These are phyloP conservation scores for Hypholoma fasciculare DNA, from an alignment of 768 basidiomycete species.

Conservation along the genomic window DNA sequence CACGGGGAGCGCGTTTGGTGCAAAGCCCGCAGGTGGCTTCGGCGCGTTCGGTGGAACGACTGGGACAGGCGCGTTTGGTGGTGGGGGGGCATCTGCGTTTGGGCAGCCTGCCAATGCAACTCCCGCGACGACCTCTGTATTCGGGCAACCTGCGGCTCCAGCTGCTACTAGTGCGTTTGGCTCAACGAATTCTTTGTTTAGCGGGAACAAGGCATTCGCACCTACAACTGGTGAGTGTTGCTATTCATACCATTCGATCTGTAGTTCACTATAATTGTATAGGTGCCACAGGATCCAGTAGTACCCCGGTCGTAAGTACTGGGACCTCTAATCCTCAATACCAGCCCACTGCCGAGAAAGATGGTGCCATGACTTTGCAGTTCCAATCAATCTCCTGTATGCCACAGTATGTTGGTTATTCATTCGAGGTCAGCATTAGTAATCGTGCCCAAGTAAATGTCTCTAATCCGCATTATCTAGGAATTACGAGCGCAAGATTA, in stretches of 20 bases:
- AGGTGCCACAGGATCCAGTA: constrained; percentile 10
- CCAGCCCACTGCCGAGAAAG: constrained; percentile 71
- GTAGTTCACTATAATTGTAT: neutral
- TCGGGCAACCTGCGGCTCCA: constrained; percentile 39
- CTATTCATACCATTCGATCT: neutral
- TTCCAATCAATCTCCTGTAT: constrained; percentile 85
- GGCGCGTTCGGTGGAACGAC: constrained; percentile 70
- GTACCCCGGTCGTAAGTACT: constrained; percentile 58
- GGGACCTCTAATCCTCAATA: constrained; percentile 44
- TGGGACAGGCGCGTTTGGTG: constrained; percentile 52
- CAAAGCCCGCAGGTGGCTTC: constrained; percentile 74
- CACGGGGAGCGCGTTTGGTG: constrained; percentile 56
- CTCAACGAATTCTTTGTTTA: constrained; percentile 26
- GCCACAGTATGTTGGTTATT: constrained; percentile 75
- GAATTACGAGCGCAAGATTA: constrained; percentile 81
- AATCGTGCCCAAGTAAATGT: neutral
- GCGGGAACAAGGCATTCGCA: constrained; percentile 44
- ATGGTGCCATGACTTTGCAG: constrained; percentile 53
- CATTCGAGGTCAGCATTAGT: constrained; percentile 60
- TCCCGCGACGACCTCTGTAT: constrained; percentile 32
- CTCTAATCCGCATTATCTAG: constrained; percentile 32
- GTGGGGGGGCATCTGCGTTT: constrained; percentile 40
- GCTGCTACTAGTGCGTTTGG: constrained; percentile 33
- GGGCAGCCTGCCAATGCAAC: constrained; percentile 32
- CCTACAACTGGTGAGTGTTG: constrained; percentile 16